A percentile compares a stretch with the other conserved stretches of the same genome.
Conservation (phyloP, 2,329 filamentous ascomycete genomes). For the Pseudogymnoascus sp. region DNA sequence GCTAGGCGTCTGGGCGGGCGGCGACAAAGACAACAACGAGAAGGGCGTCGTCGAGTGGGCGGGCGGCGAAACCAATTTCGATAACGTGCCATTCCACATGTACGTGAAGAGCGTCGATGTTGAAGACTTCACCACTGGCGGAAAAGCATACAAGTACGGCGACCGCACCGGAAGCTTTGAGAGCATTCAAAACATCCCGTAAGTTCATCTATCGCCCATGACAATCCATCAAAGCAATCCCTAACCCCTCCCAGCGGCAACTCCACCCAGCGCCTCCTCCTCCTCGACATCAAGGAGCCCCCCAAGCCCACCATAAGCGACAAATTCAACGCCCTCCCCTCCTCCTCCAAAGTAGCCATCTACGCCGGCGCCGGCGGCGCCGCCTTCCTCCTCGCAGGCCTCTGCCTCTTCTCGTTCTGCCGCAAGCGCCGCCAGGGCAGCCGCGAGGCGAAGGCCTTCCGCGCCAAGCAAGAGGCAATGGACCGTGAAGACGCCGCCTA, state of each 20-base stretch:
- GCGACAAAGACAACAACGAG: constrained; percentile 44
- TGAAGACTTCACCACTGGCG: constrained; percentile 51
- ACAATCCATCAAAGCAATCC: neutral
- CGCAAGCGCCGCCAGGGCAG: constrained; percentile 45
- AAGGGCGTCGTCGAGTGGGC: constrained; percentile 60
- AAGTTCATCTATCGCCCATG: constrained; percentile 27
- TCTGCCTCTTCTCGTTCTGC: constrained; percentile 45
- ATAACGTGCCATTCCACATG: constrained; percentile 62
- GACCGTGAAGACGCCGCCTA: constrained; percentile 22
- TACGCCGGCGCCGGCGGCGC: constrained; percentile 42
- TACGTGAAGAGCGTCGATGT: constrained; percentile 55
- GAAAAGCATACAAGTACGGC: constrained; percentile 55
- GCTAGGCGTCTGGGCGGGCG: constrained; percentile 58
- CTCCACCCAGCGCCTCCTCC: constrained; percentile 34
- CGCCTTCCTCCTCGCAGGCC: constrained; percentile 34
- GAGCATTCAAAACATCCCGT: constrained; percentile 52
- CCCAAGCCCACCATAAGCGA: constrained; percentile 38
- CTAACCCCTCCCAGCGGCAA: constrained; percentile 38
- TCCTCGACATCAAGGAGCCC: constrained; percentile 19
- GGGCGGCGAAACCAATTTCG: constrained; percentile 60
- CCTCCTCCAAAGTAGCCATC: constrained; percentile 43
- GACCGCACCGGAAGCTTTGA: constrained; percentile 53
- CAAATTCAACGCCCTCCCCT: constrained; percentile 46
- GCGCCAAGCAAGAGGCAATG: constrained; percentile 22
- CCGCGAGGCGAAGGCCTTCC: constrained; percentile 38